These are phyloP conservation scores for Aspergillus niger DNA, from an alignment of 2,329 filamentous ascomycete genomes.

Conservation along the genomic window DNA sequence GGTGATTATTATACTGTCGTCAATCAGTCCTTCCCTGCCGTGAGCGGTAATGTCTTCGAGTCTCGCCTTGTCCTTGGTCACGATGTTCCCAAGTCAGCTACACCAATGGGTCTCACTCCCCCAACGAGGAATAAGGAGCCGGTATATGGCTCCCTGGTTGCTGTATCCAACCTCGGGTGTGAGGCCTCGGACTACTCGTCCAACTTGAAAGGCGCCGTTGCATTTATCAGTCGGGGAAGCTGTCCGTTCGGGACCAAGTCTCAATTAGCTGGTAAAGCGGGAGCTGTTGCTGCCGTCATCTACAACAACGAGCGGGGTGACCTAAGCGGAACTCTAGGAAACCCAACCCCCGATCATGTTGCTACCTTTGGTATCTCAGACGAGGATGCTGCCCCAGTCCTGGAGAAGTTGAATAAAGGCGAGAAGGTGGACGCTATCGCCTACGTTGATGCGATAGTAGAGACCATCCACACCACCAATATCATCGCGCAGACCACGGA, in stretches of 20 bases:
- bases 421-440: constrained; percentile 43
- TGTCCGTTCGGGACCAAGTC: constrained; percentile 75
- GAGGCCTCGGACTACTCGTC: constrained; percentile 63
- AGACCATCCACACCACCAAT: constrained; percentile 55
- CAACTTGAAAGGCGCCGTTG: constrained; percentile 63
- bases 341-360: constrained; percentile 54
- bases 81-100: constrained; percentile 54
- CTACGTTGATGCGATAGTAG: constrained; percentile 48
- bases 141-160: constrained; percentile 53
- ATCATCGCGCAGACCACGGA: constrained; percentile 61
- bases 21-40: constrained; percentile 62
- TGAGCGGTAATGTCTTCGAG: constrained; percentile 62
- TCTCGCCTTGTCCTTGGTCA: constrained; percentile 61
- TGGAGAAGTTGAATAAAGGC: constrained; percentile 56
- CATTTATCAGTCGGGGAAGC: constrained; percentile 67
- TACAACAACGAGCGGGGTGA: constrained; percentile 70
- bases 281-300: constrained; percentile 71
- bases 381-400: constrained; percentile 60
- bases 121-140: constrained; percentile 28
- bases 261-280: constrained; percentile 65
- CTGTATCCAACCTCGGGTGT: constrained; percentile 64
- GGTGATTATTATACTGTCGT: constrained; percentile 35
- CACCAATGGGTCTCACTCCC: constrained; percentile 67
- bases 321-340: constrained; percentile 68
- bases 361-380: constrained; percentile 68